Conservation (phyloP, 1,284 basidiomycete genomes). For the Cryptococcus sp. region DNA sequence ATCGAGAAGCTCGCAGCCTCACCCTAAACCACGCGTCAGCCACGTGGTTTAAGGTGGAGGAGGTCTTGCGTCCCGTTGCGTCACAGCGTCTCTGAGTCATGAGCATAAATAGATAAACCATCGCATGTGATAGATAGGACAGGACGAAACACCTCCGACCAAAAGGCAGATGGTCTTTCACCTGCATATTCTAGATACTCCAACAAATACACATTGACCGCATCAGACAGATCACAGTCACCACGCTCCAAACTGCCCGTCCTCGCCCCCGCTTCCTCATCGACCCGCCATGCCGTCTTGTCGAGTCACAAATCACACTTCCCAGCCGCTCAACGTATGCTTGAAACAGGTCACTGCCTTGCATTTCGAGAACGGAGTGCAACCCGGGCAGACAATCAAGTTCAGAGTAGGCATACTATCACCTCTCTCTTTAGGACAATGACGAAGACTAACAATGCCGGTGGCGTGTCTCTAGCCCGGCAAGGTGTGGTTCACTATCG, state of each 20-base stretch:
- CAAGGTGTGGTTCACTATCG: conserved; percentile 45
- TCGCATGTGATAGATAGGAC: too few species aligned
- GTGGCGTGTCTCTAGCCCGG: conserved; percentile 28
- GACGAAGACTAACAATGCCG: background rate
- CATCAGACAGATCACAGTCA: background rate
- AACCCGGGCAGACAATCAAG: conserved; percentile 42
- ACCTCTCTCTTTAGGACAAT: background rate
- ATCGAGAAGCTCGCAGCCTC: too few species aligned
- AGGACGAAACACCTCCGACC: too few species aligned
- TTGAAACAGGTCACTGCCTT: conserved; percentile 45
- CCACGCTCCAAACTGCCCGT: background rate
- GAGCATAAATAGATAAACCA: too few species aligned
- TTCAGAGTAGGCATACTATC: conserved; percentile 23
- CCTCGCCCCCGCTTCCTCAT: background rate
- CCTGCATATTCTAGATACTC: too few species aligned
- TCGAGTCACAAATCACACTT: conserved; percentile 38
- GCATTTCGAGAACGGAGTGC: conserved; percentile 43
- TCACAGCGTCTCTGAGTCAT: too few species aligned
- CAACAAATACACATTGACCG: too few species aligned
- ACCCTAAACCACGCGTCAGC: too few species aligned
- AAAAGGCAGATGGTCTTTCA: too few species aligned
- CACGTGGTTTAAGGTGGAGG: too few species aligned
- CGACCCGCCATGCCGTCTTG: conserved; percentile 38
- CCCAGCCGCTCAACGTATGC: conserved; percentile 38
- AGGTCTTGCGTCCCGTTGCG: too few species aligned